Percentiles rank a stretch among this genome's conserved stretches.
Evolutionary conservation across 2,329 filamentous ascomycete species (phyloP).

Genomic region (Cyphellophora europaea): DNA sequence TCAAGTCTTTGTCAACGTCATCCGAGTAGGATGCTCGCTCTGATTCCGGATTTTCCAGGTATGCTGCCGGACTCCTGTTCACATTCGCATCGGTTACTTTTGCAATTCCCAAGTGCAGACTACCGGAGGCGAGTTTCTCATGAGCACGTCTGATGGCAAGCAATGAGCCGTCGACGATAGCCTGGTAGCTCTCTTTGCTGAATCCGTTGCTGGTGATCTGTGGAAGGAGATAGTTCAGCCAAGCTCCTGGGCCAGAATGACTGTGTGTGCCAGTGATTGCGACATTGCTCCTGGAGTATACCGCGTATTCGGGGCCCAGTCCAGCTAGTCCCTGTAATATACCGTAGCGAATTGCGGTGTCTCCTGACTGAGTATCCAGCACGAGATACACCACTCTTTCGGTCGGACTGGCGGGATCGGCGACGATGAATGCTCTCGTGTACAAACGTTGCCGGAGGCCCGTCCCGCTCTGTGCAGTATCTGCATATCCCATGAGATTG

Average conservation of each 20-base stretch:
- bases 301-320: constrained; percentile 61
- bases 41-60: constrained; percentile 70
- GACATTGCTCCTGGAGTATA: constrained; percentile 72
- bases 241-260: constrained; percentile 82
- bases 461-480: constrained; percentile 69
- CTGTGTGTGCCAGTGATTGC: constrained; percentile 90
- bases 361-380: constrained; percentile 76
- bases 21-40: constrained; percentile 62
- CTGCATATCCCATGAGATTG: constrained; percentile 86
- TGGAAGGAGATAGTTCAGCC: constrained; percentile 88
- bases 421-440: constrained; percentile 82
- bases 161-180: constrained; percentile 78
- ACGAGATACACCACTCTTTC: constrained; percentile 82
- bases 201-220: constrained; percentile 86
- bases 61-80: constrained; percentile 81
- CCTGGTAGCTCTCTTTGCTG: constrained; percentile 74
- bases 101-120: constrained; percentile 59
- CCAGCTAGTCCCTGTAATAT: constrained; percentile 64
- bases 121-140: constrained; percentile 58
- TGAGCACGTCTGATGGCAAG: constrained; percentile 77
- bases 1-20: constrained; percentile 67
- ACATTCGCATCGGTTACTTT: constrained; percentile 70
- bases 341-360: constrained; percentile 81
- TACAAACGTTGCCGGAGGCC: constrained; percentile 82
- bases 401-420: constrained; percentile 51